phyloP scores from a whole-genome alignment of 495 filamentous ascomycete genomes.

The Aspergillus nidulans region DNA sequence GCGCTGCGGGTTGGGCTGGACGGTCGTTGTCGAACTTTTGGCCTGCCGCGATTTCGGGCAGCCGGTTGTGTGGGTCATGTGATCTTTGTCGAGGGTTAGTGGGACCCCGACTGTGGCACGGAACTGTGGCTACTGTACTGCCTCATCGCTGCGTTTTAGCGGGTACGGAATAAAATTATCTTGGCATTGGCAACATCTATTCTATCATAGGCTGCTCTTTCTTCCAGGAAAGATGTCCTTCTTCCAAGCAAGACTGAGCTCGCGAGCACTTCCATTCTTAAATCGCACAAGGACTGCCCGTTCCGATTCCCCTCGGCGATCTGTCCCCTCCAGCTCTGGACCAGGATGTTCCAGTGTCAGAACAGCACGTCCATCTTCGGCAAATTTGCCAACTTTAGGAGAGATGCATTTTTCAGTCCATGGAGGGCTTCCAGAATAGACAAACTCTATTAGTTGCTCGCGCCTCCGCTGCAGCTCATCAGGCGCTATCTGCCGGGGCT shows the following conservation, averaged over 20 bases:
- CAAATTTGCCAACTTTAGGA: constrained; percentile 54
- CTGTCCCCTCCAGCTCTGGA: constrained; percentile 58
- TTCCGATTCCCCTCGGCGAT: constrained; percentile 63
- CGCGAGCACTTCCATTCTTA: constrained; percentile 48
- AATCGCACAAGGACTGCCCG: constrained; percentile 70
- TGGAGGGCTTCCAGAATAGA: constrained; percentile 50
- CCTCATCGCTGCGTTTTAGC: too few species aligned
- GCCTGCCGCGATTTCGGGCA: constrained; percentile 22
- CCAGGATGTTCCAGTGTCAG: constrained; percentile 69
- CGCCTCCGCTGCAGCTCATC: constrained; percentile 48
- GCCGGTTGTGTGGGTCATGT: constrained; percentile 50
- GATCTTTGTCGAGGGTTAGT: constrained; percentile 27
- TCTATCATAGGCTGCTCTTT: constrained; percentile 28
- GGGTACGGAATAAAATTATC: too few species aligned
- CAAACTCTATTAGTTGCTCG: constrained; percentile 52
- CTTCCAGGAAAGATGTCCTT: constrained; percentile 41
- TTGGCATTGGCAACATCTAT: too few species aligned
- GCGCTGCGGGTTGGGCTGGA: constrained; percentile 22
- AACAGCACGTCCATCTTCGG: constrained; percentile 55
- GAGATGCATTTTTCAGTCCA: constrained; percentile 80
- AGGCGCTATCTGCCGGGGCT: constrained; percentile 28
- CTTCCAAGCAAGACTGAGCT: constrained; percentile 51
- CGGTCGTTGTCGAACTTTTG: constrained; percentile 17
- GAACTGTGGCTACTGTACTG: not conserved
- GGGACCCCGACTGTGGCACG: not conserved